Evolutionary conservation across 2,329 filamentous ascomycete genomes (phyloP).

Genomic region (Knufia fluminis): DNA sequence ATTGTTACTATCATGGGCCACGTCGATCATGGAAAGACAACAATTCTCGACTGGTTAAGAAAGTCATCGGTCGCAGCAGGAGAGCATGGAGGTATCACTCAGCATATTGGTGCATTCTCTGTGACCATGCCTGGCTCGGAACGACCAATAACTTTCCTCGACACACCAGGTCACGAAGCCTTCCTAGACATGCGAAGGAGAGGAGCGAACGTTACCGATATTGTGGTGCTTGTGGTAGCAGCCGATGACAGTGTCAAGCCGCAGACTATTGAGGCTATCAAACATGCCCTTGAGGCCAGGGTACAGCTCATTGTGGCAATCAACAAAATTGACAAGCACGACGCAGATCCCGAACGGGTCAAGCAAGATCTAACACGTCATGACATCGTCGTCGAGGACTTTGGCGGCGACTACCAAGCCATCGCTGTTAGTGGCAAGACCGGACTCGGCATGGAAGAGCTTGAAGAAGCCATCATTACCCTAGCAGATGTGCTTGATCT

Average conservation of each 20-base stretch:
- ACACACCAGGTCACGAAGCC: constrained; percentile 91
- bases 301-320: constrained; percentile 97
- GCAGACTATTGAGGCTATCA: constrained; percentile 91
- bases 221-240: constrained; percentile 89
- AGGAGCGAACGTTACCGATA: constrained; percentile 92
- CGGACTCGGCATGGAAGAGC: constrained; percentile 76
- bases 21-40: constrained; percentile 97
- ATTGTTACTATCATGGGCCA: constrained; percentile 99
- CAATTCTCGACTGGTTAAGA: constrained; percentile 82
- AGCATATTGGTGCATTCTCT: constrained; percentile 96
- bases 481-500: constrained; percentile 86
- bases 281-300: constrained; percentile 75
- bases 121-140: constrained; percentile 70
- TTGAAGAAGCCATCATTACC: constrained; percentile 83
- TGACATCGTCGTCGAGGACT: constrained; percentile 88
- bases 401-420: constrained; percentile 85
- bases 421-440: constrained; percentile 90
- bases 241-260: constrained; percentile 97
- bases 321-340: constrained; percentile 90
- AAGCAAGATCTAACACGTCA: constrained; percentile 78
- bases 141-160: constrained; percentile 89
- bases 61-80: constrained; percentile 85
- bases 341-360: constrained; percentile 69
- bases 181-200: constrained; percentile 94
- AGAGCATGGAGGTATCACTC: constrained; percentile 94